Percentiles rank a stretch among this genome's conserved stretches.
phyloP scores from a whole-genome alignment of 2,329 filamentous ascomycete genomes.

The Colletotrichum euphorbiae region DNA sequence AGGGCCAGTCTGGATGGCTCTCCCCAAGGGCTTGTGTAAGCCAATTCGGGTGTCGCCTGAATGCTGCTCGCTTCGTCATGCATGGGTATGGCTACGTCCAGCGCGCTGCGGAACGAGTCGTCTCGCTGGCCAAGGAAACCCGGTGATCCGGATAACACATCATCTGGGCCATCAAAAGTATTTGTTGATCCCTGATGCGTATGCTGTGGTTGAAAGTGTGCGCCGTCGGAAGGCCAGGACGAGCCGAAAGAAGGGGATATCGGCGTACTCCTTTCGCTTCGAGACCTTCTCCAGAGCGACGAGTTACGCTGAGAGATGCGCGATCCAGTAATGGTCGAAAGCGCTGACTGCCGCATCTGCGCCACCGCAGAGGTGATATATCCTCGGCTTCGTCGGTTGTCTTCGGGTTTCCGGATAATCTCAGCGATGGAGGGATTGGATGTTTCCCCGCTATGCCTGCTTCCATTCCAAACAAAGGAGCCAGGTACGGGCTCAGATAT shows the following conservation, averaged over 20 bases:
- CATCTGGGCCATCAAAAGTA: constrained; percentile 42
- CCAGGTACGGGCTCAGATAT: constrained; percentile 49
- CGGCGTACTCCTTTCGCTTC: constrained; percentile 23
- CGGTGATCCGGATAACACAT: constrained; percentile 33
- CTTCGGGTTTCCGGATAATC: constrained; percentile 41
- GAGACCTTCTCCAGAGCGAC: constrained; percentile 30
- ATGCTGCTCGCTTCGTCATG: constrained; percentile 40
- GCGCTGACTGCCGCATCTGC: constrained; percentile 33
- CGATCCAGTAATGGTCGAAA: constrained; percentile 38
- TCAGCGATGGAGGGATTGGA: constrained; percentile 39
- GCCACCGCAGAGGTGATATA: constrained; percentile 38
- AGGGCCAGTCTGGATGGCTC: constrained; percentile 33
- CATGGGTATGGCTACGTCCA: constrained; percentile 47
- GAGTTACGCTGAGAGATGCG: constrained; percentile 33
- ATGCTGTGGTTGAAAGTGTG: constrained; percentile 23
- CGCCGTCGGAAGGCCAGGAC: constrained; percentile 30
- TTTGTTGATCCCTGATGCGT: constrained; percentile 27
- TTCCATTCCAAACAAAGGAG: constrained; percentile 45
- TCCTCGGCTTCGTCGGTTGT: constrained; percentile 32
- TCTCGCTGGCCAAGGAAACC: constrained; percentile 40
- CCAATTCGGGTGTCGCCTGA: constrained; percentile 43
- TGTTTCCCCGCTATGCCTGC: constrained; percentile 31
- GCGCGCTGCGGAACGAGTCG: constrained; percentile 44
- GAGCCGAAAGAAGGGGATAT: constrained; percentile 28
- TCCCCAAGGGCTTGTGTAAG: constrained; percentile 39